Evolutionary conservation across 306 rosid species (phyloP).

Genomic region (Trifolium fragiferum): DNA sequence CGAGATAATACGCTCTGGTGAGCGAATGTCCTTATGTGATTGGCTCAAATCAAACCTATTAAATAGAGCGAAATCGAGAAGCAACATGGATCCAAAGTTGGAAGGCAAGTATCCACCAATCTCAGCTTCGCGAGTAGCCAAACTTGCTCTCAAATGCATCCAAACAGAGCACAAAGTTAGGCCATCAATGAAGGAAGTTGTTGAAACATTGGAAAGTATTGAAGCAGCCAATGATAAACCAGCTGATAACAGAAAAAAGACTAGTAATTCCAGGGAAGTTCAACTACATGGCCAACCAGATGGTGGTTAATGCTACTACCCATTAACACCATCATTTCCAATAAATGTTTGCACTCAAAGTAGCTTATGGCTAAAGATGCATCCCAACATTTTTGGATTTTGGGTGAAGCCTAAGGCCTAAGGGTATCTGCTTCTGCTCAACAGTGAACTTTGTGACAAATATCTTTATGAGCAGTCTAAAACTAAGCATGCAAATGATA

Average conservation of each 20-base stretch:
- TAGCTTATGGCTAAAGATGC: not conserved
- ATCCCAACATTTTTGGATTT: conserved; percentile 2
- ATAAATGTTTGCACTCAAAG: not conserved
- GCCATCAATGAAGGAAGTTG: conserved; percentile 82
- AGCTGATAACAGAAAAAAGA: conserved; percentile 48
- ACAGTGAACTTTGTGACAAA: not conserved
- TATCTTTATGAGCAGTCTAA: not conserved
- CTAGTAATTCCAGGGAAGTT: conserved; percentile 39
- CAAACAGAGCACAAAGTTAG: conserved; percentile 62
- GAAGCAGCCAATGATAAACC: conserved; percentile 62
- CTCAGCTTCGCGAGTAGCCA: conserved; percentile 65
- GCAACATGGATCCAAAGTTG: conserved; percentile 71
- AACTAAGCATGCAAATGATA: not conserved
- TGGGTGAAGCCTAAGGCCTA: not conserved
- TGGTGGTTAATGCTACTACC: conserved; percentile 37
- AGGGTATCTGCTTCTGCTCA: conserved; percentile 4
- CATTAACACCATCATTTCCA: not conserved
- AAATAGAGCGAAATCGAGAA: conserved; percentile 60
- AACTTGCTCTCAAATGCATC: conserved; percentile 73
- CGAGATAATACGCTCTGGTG: conserved; percentile 48
- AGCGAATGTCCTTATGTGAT: conserved; percentile 47
- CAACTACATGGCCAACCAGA: conserved; percentile 49
- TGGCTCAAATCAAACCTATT: conserved; percentile 79
- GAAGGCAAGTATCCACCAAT: conserved; percentile 82
- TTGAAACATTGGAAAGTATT: conserved; percentile 64